These are phyloP conservation scores for Aspergillus hortae DNA, from an alignment of 2,329 filamentous ascomycete genomes.

Conservation along the genomic window DNA sequence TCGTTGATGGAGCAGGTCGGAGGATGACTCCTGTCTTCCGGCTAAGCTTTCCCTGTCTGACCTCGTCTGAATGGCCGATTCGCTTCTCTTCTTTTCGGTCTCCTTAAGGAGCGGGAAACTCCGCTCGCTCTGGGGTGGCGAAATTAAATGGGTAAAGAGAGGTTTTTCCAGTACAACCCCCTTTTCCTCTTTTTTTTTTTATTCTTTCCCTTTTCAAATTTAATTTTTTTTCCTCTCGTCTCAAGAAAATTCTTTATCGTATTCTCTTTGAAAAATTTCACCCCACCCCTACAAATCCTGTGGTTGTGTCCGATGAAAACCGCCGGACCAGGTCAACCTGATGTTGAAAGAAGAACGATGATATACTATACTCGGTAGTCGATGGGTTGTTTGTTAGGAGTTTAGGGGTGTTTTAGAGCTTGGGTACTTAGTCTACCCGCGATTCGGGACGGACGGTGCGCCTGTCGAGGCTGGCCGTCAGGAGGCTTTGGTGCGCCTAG, in stretches of 20 bases:
- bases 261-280: constrained; percentile 2
- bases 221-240: not conserved
- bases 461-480: constrained; percentile 17
- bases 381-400: constrained; percentile 1
- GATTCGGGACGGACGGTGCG: constrained; percentile 27
- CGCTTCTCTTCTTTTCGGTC: constrained; percentile 3
- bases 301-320: constrained; percentile 10
- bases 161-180: constrained; percentile 5
- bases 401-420: constrained; percentile 16
- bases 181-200: constrained; percentile 10
- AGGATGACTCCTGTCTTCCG: constrained; percentile 9
- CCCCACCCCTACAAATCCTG: constrained; percentile 8
- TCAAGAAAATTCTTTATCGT: constrained; percentile 6
- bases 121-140: constrained; percentile 18
- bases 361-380: constrained; percentile 9
- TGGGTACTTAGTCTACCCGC: constrained; percentile 33
- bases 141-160: constrained; percentile 8
- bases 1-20: constrained; percentile 2
- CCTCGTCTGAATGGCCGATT: constrained; percentile 4
- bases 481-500: constrained; percentile 31
- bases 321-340: not conserved
- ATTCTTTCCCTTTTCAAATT: constrained; percentile 1
- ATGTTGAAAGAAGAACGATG: constrained; percentile 18
- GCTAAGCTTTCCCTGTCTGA: constrained; percentile 24
- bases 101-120: constrained; percentile 12